Evolutionary conservation across 768 basidiomycete genomes (phyloP), one percentile per base, ranked within the genome.

Genomic region (Paxillus involutus): DNA sequence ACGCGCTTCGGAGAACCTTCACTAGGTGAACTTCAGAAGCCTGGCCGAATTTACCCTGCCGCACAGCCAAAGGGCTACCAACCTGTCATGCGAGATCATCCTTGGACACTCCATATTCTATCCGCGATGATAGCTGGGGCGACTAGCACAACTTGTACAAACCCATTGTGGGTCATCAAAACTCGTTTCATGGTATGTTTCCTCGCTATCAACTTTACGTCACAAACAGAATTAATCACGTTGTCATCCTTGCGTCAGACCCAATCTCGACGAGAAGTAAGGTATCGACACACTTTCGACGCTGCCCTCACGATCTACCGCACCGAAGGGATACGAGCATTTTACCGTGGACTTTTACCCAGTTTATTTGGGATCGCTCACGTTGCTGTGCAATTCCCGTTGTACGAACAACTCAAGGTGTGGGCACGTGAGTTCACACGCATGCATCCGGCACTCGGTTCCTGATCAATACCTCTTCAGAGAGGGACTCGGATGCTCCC

Each of bases 161-260:
- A 93, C 72, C 97, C 97, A 0, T 71, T 99, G 7, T 99, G 97
- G 97, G 94, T 99, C 40, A 94, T 99, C 71, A 98, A 98, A 77
- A 98, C 96, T 21, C 85, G 97, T 29, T 98, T 98, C 75, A 98
- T 98, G 97, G 96, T 96, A 59, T 59, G 76, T 49, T 32, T 19
- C 49, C 17, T 8, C 32, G 4, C 43, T 45, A 14, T 41, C 32
- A 26, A 26, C 4, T 21, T 41, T 43, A 47, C 46, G 12, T 42
- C 46, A 44, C 51, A 52, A 49, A 33, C 43, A 17, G 19, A 17
- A n/a, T 6, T 56, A 35, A 59, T 51, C 62, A 60, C 51, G 19
- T 48, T 41, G 47, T 47, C n/a, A 44, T 36, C 17, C 17, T 49
- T 35, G 24, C 40, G 2, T 29, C 65, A 95, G 94, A 95, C 94